These are phyloP conservation scores for Truncatella angustata DNA, from an alignment of 2,329 filamentous ascomycete species.

Conservation along the genomic window DNA sequence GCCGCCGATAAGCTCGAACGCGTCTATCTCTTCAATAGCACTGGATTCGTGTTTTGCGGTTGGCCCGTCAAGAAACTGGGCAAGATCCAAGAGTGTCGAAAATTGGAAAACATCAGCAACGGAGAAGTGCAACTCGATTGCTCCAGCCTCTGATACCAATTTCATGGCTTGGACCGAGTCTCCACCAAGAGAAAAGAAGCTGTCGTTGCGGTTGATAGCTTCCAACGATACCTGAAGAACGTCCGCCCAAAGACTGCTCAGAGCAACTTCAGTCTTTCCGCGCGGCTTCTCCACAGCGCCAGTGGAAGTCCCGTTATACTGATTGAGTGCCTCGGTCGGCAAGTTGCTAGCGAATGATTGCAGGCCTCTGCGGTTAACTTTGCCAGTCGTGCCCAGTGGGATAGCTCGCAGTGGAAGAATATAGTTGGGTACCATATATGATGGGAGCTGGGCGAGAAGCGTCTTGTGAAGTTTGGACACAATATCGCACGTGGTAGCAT, in stretches of 20 bases:
- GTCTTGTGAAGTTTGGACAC: constrained; percentile 8
- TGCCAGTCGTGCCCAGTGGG: constrained; percentile 7
- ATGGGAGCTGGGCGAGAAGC: constrained; percentile 1
- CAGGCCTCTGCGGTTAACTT: constrained; percentile 5
- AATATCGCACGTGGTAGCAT: constrained; percentile 3
- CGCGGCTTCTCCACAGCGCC: not conserved
- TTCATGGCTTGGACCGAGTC: constrained; percentile 3
- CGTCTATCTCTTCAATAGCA: not conserved
- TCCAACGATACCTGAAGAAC: constrained; percentile 2
- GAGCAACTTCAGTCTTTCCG: not conserved
- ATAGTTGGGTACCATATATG: constrained; percentile 9
- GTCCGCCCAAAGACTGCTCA: constrained; percentile 7
- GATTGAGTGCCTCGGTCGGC: constrained; percentile 2
- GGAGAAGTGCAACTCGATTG: not conserved
- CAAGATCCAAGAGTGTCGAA: constrained; percentile 2
- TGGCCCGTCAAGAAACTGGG: constrained; percentile 3
- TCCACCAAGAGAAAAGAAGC: constrained; percentile 3
- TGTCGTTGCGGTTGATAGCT: constrained; percentile 1
- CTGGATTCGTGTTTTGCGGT: not conserved
- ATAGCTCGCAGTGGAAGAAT: constrained; percentile 5
- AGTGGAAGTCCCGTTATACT: constrained; percentile 1
- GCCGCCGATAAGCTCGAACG: constrained; percentile 8
- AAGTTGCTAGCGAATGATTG: constrained; percentile 1
- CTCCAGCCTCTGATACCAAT: not conserved
- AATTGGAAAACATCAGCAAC: constrained; percentile 9